Conservation (phyloP, 2,329 filamentous ascomycete genomes). For the Alternaria consortialis region DNA sequence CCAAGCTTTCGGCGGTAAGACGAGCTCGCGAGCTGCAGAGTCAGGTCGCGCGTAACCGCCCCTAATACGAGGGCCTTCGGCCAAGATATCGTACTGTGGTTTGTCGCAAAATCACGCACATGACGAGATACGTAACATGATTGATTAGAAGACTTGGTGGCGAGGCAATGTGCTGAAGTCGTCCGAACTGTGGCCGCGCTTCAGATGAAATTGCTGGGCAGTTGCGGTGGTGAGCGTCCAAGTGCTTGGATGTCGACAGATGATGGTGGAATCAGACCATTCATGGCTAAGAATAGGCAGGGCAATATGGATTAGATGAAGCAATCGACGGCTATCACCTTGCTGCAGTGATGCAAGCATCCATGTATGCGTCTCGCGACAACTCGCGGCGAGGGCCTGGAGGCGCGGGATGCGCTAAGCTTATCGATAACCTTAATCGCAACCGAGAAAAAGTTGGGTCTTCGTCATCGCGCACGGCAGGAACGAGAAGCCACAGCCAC, state of each 20-base stretch:
- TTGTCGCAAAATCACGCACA: slow-evolving; percentile 4
- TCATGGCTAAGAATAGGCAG: slow-evolving; percentile 10
- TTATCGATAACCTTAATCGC: slow-evolving; percentile 49
- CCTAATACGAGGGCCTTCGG: slow-evolving; percentile 14
- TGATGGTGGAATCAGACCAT: not conserved
- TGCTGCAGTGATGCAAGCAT: slow-evolving; percentile 6
- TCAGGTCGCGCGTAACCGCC: slow-evolving; percentile 21
- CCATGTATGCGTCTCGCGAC: slow-evolving; percentile 9
- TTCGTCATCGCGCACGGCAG: slow-evolving; percentile 35
- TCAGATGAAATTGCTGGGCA: too few species aligned
- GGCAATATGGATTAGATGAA: slow-evolving; percentile 14
- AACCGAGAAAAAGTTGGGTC: slow-evolving; percentile 31
- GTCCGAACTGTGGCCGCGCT: slow-evolving; percentile 1
- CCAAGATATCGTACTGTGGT: not conserved
- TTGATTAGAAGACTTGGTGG: slow-evolving; percentile 1
- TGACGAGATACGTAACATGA: not conserved
- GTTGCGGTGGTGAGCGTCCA: not conserved
- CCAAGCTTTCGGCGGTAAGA: slow-evolving; percentile 20
- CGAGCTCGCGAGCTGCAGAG: slow-evolving; percentile 5
- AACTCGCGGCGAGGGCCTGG: slow-evolving; percentile 8
- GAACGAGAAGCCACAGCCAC: slow-evolving; percentile 26
- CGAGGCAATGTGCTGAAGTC: slow-evolving; percentile 2
- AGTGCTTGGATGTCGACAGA: not conserved
- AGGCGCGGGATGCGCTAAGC: slow-evolving; percentile 17
- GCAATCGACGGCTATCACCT: slow-evolving; percentile 12